These are phyloP conservation scores for Epichloe brachyelytri DNA, from an alignment of 2,329 filamentous ascomycete species.

Conservation along the genomic window DNA sequence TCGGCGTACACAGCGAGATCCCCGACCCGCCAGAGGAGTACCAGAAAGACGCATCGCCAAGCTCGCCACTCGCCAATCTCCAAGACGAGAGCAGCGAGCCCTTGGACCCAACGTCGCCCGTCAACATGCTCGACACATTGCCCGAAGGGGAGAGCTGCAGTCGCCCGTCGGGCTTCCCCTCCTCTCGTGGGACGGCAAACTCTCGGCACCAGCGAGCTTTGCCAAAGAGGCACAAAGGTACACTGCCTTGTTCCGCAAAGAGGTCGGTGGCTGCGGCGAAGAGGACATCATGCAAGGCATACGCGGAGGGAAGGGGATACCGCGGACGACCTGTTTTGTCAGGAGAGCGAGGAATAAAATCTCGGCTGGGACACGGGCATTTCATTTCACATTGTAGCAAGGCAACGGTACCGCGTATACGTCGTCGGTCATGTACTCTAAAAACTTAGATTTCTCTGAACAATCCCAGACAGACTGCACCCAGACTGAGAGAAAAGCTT, in stretches of 20 bases:
- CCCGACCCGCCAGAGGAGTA: slow-evolving; percentile 61
- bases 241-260: slow-evolving; percentile 42
- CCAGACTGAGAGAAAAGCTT: too few species aligned
- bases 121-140: slow-evolving; percentile 35
- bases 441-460: too few species aligned
- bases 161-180: slow-evolving; percentile 39
- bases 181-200: slow-evolving; percentile 50
- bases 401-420: too few species aligned
- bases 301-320: slow-evolving; percentile 24
- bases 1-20: slow-evolving; percentile 68
- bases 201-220: slow-evolving; percentile 26
- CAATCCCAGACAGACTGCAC: too few species aligned
- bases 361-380: slow-evolving; percentile 2
- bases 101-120: slow-evolving; percentile 30
- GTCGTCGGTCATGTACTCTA: too few species aligned
- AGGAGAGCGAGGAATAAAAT: slow-evolving; percentile 9
- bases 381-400: too few species aligned
- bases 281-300: slow-evolving; percentile 13
- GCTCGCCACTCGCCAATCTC: slow-evolving; percentile 11
- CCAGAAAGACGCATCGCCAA: slow-evolving; percentile 10
- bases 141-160: slow-evolving; percentile 30
- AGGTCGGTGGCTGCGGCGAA: slow-evolving; percentile 53
- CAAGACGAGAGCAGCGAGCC: slow-evolving; percentile 19
- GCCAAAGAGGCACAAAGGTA: slow-evolving; percentile 37
- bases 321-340: slow-evolving; percentile 56